phyloP scores from a whole-genome alignment of 2,329 filamentous ascomycete genomes.

The Aureobasidium sp. region DNA sequence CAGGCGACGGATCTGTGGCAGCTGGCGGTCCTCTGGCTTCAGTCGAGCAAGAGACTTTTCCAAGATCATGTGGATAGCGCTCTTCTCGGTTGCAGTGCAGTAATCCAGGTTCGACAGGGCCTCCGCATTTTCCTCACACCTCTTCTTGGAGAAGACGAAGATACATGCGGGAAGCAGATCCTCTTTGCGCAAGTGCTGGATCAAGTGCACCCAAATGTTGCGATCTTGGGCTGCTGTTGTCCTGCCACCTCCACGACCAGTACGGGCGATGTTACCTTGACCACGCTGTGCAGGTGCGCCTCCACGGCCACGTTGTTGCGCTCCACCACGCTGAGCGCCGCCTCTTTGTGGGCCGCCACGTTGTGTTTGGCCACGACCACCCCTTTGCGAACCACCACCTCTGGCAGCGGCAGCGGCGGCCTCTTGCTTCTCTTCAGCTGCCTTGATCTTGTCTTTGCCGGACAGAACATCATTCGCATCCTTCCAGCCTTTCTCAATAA shows the following conservation, averaged over 20 bases:
- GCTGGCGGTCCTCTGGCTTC: slow-evolving; percentile 77
- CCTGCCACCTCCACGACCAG: slow-evolving; percentile 75
- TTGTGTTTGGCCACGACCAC: slow-evolving; percentile 47
- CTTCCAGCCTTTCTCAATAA: slow-evolving; percentile 90
- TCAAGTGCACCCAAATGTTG: slow-evolving; percentile 92
- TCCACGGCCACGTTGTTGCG: slow-evolving; percentile 48
- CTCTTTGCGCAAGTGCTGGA: slow-evolving; percentile 82
- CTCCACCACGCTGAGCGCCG: slow-evolving; percentile 42
- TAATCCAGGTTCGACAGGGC: slow-evolving; percentile 93
- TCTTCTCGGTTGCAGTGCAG: slow-evolving; percentile 88
- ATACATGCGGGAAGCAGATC: slow-evolving; percentile 87
- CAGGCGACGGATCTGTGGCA: slow-evolving; percentile 89
- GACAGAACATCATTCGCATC: slow-evolving; percentile 77
- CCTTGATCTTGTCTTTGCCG: slow-evolving; percentile 70
- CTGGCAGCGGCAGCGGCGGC: slow-evolving; percentile 44
- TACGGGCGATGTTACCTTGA: slow-evolving; percentile 81
- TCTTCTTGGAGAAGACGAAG: slow-evolving; percentile 97
- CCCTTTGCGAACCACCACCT: slow-evolving; percentile 39
- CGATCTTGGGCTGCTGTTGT: slow-evolving; percentile 90
- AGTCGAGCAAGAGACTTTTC: slow-evolving; percentile 88
- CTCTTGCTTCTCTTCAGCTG: slow-evolving; percentile 40
- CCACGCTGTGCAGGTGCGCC: slow-evolving; percentile 49
- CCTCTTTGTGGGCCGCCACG: slow-evolving; percentile 43
- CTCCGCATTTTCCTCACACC: slow-evolving; percentile 95
- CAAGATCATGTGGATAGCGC: slow-evolving; percentile 93